Evolutionary conservation across 345 rosid genomes (phyloP).

Genomic region (Ceriops decandra): DNA sequence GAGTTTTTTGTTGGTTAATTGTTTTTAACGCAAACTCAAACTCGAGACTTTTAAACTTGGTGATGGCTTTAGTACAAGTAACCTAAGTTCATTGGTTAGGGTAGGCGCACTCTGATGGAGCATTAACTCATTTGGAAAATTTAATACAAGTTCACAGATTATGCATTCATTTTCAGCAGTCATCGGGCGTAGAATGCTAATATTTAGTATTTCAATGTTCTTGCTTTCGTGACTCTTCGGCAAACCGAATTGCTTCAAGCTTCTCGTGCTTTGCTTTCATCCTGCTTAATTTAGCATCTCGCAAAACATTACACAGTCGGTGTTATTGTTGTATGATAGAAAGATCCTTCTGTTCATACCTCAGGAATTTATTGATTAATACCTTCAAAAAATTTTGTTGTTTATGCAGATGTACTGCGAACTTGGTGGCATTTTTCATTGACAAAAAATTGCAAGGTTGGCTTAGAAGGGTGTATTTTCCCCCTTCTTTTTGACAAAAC

Average conservation of each 20-base stretch:
- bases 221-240: neutral
- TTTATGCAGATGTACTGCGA: conserved; percentile 75
- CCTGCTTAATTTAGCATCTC: conserved; percentile 79
- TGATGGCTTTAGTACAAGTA: too few relatives aligned
- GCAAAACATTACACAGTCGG: conserved; percentile 93
- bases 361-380: too few relatives aligned
- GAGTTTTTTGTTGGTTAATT: too few relatives aligned
- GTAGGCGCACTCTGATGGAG: neutral
- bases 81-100: too few relatives aligned
- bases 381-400: neutral
- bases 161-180: neutral
- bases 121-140: neutral
- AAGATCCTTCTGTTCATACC: neutral
- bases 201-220: neutral
- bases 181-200: neutral
- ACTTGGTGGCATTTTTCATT: conserved; percentile 74
- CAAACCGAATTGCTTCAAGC: neutral
- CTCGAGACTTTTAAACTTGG: too few relatives aligned
- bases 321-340: conserved; percentile 87
- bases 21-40: too few relatives aligned
- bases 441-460: conserved; percentile 91
- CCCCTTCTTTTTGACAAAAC: too few relatives aligned
- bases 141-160: neutral
- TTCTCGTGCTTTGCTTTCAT: neutral
- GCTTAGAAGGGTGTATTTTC: conserved; percentile 2